Evolutionary conservation across 2,329 filamentous ascomycete species (phyloP).

Genomic region (Simplicillium sp.): DNA sequence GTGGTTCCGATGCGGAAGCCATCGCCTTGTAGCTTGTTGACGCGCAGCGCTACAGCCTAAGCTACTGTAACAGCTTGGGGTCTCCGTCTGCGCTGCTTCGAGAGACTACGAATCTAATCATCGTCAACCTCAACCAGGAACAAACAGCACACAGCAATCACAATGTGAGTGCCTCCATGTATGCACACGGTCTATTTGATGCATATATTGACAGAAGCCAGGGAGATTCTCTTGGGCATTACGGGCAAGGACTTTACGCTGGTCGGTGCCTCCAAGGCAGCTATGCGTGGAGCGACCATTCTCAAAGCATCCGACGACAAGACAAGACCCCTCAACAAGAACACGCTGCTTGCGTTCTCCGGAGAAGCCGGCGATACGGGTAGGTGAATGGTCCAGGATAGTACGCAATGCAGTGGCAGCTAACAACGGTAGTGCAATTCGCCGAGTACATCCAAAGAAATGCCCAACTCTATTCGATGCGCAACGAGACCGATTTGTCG

Average conservation of each 20-base stretch:
- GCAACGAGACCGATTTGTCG: slow-evolving; percentile 86
- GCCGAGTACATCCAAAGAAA: slow-evolving; percentile 99
- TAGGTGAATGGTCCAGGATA: slow-evolving; percentile 27
- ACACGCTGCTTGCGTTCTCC: slow-evolving; percentile 90
- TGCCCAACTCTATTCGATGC: slow-evolving; percentile 96
- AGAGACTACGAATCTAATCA: too few species aligned
- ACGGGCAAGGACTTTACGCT: slow-evolving; percentile 99
- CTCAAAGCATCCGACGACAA: slow-evolving; percentile 96
- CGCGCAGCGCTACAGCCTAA: slow-evolving; percentile 12
- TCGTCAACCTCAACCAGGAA: slow-evolving; percentile 3
- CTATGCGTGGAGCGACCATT: slow-evolving; percentile 94
- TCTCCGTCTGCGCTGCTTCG: too few species aligned
- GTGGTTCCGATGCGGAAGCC: slow-evolving; percentile 16
- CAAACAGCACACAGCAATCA: slow-evolving; percentile 2
- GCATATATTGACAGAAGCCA: slow-evolving; percentile 23
- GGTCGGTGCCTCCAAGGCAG: slow-evolving; percentile 93
- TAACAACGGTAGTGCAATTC: slow-evolving; percentile 68
- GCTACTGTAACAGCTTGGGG: not conserved
- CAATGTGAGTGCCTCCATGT: slow-evolving; percentile 7
- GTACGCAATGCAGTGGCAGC: not conserved
- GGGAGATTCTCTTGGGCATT: slow-evolving; percentile 97
- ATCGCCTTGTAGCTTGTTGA: slow-evolving; percentile 4
- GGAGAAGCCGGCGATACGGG: slow-evolving; percentile 94
- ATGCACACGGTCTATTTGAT: not conserved
- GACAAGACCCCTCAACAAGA: slow-evolving; percentile 83